Evolutionary conservation across 2,329 filamentous ascomycete genomes (phyloP).

Genomic region (Ophiocordyceps unilateralis): DNA sequence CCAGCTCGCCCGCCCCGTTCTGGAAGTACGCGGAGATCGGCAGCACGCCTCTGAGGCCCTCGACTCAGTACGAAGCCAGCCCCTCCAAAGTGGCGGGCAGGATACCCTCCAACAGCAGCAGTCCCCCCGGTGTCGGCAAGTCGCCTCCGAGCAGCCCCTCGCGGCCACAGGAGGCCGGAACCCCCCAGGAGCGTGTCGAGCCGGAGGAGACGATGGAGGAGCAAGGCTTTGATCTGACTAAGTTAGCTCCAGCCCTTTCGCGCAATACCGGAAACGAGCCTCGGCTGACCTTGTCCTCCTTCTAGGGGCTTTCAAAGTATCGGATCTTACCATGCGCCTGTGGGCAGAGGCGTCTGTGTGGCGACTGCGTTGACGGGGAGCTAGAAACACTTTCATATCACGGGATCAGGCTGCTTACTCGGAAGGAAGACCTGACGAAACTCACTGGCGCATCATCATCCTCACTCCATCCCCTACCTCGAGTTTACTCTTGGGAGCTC

Average conservation of each 20-base stretch:
- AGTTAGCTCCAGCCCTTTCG: constrained; percentile 20
- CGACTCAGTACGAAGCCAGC: constrained; percentile 35
- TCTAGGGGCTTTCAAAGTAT: constrained; percentile 47
- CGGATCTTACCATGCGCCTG: constrained; percentile 41
- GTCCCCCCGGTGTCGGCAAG: constrained; percentile 31
- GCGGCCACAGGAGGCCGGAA: constrained; percentile 17
- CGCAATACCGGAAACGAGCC: constrained; percentile 5
- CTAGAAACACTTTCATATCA: too few relatives aligned
- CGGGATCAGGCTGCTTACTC: too few relatives aligned
- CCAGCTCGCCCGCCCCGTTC: constrained; percentile 70
- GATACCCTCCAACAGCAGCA: constrained; percentile 37
- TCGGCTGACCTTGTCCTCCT: neutral
- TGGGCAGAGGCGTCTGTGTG: constrained; percentile 27
- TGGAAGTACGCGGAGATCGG: constrained; percentile 73
- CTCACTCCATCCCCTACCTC: neutral
- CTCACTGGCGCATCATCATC: neutral
- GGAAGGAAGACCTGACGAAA: too few relatives aligned
- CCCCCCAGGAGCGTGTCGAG: constrained; percentile 11
- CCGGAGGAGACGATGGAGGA: constrained; percentile 25
- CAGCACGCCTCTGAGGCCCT: constrained; percentile 47
- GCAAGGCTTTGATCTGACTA: constrained; percentile 39
- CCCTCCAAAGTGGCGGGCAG: constrained; percentile 31
- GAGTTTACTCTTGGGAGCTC: neutral
- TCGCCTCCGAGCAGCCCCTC: constrained; percentile 37
- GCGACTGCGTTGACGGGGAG: constrained; percentile 21